Base-by-base conservation (phyloP, 192 early-diverging fungal species). In the Linnemannia elongata region DNA sequence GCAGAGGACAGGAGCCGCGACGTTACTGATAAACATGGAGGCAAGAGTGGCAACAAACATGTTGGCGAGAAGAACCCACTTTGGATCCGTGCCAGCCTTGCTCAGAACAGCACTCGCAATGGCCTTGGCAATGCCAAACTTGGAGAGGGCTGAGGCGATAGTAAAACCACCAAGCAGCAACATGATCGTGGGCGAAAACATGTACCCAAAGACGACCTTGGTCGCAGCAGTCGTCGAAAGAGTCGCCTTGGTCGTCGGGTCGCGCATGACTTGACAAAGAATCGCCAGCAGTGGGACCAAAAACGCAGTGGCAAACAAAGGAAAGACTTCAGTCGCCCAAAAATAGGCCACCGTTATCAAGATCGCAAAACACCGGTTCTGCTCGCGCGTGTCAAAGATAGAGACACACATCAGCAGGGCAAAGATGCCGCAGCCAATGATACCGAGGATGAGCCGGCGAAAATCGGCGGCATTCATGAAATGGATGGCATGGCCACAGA, bases 291-390 rank as follows among this genome's bases (percentile, higher is more conserved):
- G 88, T 0, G 95, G 95, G 41, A 96, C 92, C 68, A 94, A 75
- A 24, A 95, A 81, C 15, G 94, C 91, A 9, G 95, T 96, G 30
- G 94, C 92, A 81, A 94, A 96, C 49, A 96, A 88, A 39, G 94
- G 95, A 33, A 96, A 85, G 9, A 91, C 93, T 83, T 95, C 97
- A 24, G 95, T 95, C 1, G 96, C 97, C 97, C 97, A 98, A 69
- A 98, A 88, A 55, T 94, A 90, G 60, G 96, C 96, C 54, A 94
- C 94, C 52, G 94, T 94, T 45, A 98, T 91, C 30, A 98, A 90
- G 72, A 98, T 92, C 1, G 96, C 97, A 88, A 97, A 95, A 89
- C 97, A 98, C 39, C 95, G 92, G 72, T 96, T 94, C 88, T 97
- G 94, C 82, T 96, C 95, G 1, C 66, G 79, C 18, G 91, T 90